Conservation (phyloP, 208 protist species). For the Leishmania turanica region DNA sequence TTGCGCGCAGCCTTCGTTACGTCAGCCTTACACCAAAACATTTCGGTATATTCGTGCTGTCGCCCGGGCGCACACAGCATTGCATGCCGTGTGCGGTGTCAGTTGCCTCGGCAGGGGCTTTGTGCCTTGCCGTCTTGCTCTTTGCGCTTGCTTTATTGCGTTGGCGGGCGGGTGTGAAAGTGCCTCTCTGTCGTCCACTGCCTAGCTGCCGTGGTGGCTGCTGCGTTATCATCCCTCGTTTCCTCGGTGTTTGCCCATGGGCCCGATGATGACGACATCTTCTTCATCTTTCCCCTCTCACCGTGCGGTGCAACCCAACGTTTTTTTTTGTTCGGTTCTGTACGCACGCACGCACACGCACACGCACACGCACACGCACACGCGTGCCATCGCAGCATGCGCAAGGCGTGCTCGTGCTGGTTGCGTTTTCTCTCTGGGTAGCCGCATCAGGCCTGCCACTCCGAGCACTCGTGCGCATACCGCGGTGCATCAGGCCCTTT, state of each 20-base stretch:
- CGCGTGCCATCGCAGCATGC: not conserved
- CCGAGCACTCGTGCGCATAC: too few species aligned
- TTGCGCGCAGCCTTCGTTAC: too few species aligned
- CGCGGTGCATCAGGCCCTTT: not conserved
- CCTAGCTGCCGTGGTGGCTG: not conserved
- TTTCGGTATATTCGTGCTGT: not conserved
- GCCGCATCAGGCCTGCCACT: not conserved
- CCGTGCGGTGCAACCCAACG: not conserved
- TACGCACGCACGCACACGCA: not conserved
- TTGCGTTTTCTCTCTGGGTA: not conserved
- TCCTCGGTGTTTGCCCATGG: not conserved
- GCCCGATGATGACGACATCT: not conserved
- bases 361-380: not conserved
- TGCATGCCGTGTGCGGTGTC: not conserved
- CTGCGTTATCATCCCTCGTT: slow-evolving; percentile 15
- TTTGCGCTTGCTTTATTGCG: not conserved
- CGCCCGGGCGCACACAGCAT: not conserved
- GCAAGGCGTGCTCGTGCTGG: not conserved
- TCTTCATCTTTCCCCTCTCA: slow-evolving; percentile 1
- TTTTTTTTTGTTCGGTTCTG: not conserved
- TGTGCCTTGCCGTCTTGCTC: not conserved
- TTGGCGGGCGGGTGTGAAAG: not conserved
- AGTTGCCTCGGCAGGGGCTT: not conserved
- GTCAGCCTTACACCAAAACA: not conserved
- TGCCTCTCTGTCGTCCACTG: not conserved